These are phyloP conservation scores for Urochloa ruziziensis DNA, from an alignment of 176 grass and related monocot genomes.

Conservation along the genomic window DNA sequence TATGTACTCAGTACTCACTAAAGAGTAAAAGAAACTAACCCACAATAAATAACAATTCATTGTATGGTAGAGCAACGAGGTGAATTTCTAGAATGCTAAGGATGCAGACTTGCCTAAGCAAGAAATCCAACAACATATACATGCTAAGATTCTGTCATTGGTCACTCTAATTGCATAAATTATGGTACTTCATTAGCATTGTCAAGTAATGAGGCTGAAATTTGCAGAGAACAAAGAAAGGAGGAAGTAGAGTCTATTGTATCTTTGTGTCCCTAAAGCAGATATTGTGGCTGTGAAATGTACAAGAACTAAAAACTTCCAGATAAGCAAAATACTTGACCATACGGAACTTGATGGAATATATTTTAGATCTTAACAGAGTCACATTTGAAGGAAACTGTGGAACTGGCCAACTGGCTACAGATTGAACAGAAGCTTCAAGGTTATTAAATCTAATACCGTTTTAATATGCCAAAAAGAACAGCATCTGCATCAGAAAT, in stretches of 20 bases:
- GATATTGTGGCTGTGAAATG: not conserved
- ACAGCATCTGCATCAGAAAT: not conserved
- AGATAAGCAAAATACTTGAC: not conserved
- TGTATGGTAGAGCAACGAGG: not conserved
- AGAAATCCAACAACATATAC: constrained; percentile 1
- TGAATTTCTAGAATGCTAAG: not conserved
- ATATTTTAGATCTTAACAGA: not conserved
- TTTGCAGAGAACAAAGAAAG: not conserved
- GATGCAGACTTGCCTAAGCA: not conserved
- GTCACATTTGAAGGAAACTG: not conserved
- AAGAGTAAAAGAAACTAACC: not conserved
- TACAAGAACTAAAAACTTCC: not conserved
- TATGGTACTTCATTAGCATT: constrained; percentile 2
- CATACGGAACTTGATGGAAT: not conserved
- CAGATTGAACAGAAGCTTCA: not conserved
- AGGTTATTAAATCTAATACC: not conserved
- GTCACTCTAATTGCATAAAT: not conserved
- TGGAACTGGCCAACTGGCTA: not conserved
- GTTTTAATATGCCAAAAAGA: not conserved
- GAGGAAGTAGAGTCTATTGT: not conserved
- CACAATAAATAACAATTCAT: not conserved
- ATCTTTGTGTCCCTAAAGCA: not conserved
- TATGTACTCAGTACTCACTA: not conserved
- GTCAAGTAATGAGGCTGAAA: not conserved
- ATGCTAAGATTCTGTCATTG: not conserved